phyloP scores from a whole-genome alignment of 129 eudicot genomes.

The Flaveria sonorensis region DNA sequence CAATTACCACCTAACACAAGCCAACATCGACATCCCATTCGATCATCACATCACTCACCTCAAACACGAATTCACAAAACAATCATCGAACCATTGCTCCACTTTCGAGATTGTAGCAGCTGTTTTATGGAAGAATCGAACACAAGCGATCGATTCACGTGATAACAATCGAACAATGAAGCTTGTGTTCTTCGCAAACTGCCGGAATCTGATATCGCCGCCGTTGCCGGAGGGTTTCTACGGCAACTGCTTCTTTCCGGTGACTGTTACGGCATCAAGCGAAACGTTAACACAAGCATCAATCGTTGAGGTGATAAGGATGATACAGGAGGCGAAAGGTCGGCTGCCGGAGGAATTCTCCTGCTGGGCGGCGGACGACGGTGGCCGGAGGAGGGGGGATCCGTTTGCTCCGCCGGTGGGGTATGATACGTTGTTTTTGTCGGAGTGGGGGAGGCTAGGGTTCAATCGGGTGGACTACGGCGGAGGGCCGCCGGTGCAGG shows the following conservation, averaged over 20 bases:
- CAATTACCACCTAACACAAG: constrained; percentile 49
- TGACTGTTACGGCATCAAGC: constrained; percentile 42
- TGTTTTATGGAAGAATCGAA: constrained; percentile 46
- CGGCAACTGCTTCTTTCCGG: constrained; percentile 62
- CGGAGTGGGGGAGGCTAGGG: constrained; percentile 66
- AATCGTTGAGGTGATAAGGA: constrained; percentile 36
- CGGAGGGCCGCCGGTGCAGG: constrained; percentile 43
- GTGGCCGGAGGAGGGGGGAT: constrained; percentile 22
- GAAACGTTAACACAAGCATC: constrained; percentile 22
- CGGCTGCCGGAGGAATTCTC: constrained; percentile 35
- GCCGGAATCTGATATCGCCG: constrained; percentile 44
- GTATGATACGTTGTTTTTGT: constrained; percentile 52
- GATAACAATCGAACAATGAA: constrained; percentile 15
- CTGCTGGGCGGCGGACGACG: constrained; percentile 31
- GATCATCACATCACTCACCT: constrained; percentile 42
- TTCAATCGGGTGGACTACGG: constrained; percentile 63
- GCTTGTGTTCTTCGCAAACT: constrained; percentile 55
- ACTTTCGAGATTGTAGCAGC: constrained; percentile 58
- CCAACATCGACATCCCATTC: constrained; percentile 52
- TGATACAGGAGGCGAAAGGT: constrained; percentile 56
- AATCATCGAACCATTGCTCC: constrained; percentile 29
- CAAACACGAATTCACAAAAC: constrained; percentile 36
- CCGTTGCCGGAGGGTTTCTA: constrained; percentile 57
- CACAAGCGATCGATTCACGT: constrained; percentile 36
- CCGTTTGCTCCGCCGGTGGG: constrained; percentile 61